phyloP scores from a whole-genome alignment of 352 stramenopile species.

The Phytopythium cucurbitacearum region DNA sequence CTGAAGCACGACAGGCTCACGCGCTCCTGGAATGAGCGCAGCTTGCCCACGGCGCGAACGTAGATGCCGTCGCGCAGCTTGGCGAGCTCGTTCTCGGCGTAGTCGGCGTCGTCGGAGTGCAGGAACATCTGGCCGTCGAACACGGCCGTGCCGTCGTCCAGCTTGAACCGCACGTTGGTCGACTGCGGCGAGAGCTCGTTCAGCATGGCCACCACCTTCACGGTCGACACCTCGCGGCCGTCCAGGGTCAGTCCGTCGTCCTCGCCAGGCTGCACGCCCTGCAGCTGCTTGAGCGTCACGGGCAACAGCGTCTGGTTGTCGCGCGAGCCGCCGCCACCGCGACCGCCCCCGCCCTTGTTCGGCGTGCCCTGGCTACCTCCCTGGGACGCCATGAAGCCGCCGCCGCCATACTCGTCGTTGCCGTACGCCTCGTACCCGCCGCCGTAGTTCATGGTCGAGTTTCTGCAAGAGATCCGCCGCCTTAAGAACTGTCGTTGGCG shows the following conservation, averaged over 20 bases:
- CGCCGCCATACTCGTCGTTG: constrained; percentile 64
- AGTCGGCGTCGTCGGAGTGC: constrained; percentile 81
- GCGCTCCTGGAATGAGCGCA: constrained; percentile 91
- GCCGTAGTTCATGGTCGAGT: constrained; percentile 47
- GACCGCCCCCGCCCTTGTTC: constrained; percentile 25
- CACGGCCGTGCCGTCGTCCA: constrained; percentile 93
- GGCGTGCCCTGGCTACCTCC: constrained; percentile 44
- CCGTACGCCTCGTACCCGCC: constrained; percentile 71
- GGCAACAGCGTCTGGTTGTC: constrained; percentile 90
- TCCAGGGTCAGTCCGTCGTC: constrained; percentile 87
- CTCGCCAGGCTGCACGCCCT: constrained; percentile 29
- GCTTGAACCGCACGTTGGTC: constrained; percentile 89
- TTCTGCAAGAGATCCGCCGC: not conserved
- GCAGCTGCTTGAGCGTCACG: constrained; percentile 88
- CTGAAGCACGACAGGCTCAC: constrained; percentile 85
- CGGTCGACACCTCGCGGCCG: constrained; percentile 79
- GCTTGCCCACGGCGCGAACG: constrained; percentile 87
- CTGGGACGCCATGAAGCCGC: constrained; percentile 62
- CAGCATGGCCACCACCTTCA: constrained; percentile 89
- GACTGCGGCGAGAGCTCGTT: constrained; percentile 71
- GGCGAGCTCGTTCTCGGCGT: constrained; percentile 49
- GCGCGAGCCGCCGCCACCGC: constrained; percentile 28
- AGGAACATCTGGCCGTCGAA: constrained; percentile 92
- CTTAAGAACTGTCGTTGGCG: constrained; percentile 1
- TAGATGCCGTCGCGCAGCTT: constrained; percentile 81